These are phyloP conservation scores for Dendrobium huoshanense DNA, from an alignment of 106 monocot species.

Conservation along the genomic window DNA sequence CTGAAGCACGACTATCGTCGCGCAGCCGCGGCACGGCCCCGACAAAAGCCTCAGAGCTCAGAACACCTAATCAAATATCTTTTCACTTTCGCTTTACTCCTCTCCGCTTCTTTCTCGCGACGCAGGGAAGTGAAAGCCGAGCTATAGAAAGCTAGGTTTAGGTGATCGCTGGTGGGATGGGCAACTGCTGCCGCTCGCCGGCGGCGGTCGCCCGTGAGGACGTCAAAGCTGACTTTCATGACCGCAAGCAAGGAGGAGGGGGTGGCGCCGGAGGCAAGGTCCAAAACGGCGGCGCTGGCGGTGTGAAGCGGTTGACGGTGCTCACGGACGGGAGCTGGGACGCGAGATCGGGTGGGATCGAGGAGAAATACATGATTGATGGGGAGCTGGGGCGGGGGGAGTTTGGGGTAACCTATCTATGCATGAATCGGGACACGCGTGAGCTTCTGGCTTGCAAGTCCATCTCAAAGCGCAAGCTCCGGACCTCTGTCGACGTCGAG, in stretches of 20 bases:
- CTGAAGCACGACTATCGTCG: background rate
- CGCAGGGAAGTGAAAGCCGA: background rate
- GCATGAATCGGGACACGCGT: conserved; percentile 59
- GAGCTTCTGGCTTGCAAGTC: conserved; percentile 96
- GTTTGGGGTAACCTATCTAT: conserved; percentile 95
- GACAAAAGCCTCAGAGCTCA: conserved; percentile 6
- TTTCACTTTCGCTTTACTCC: background rate
- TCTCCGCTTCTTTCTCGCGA: background rate
- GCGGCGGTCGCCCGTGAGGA: conserved; percentile 89
- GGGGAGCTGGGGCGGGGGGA: conserved; percentile 32
- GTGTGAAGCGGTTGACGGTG: conserved; percentile 18
- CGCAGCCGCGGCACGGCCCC: background rate
- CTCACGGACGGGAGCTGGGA: conserved; percentile 12
- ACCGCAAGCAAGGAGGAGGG: conserved; percentile 2
- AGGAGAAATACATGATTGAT: conserved; percentile 18
- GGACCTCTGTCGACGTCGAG: conserved; percentile 86
- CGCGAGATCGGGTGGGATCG: conserved; percentile 9
- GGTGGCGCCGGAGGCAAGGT: conserved; percentile 2
- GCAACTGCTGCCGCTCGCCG: conserved; percentile 97
- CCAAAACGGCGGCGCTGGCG: background rate
- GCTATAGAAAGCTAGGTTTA: conserved; percentile 1
- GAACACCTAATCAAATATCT: background rate
- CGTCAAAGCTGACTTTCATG: conserved; percentile 42
- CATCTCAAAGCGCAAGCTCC: conserved; percentile 95
- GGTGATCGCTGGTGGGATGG: conserved; percentile 35